phyloP scores from a whole-genome alignment of 2,329 filamentous ascomycete species.

The Apiospora marii region DNA sequence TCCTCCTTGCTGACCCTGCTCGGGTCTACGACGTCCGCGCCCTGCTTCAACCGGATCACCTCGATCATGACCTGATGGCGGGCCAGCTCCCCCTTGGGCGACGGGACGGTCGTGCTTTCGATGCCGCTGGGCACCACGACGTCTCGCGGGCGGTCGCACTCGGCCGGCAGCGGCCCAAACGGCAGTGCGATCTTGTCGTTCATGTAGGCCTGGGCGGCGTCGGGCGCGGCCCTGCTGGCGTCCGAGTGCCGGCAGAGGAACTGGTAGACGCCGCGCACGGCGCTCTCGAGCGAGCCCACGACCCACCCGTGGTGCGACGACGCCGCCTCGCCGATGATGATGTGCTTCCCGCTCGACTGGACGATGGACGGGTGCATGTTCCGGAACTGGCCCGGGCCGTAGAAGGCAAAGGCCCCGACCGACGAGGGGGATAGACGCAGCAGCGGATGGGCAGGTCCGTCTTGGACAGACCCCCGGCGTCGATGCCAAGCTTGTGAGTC shows the following conservation, averaged over 20 bases:
- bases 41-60: constrained; percentile 14
- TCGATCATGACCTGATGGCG: constrained; percentile 1
- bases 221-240: neutral
- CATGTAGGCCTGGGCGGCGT: neutral
- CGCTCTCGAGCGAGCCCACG: constrained; percentile 42
- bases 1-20: neutral
- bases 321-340: constrained; percentile 42
- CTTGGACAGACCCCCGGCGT: constrained; percentile 38
- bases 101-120: neutral
- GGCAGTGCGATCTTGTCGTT: neutral
- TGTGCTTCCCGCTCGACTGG: constrained; percentile 35
- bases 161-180: neutral
- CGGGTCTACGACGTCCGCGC: neutral
- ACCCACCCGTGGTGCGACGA: constrained; percentile 45
- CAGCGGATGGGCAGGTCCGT: constrained; percentile 43
- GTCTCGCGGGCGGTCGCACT: neutral
- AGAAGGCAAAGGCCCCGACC: constrained; percentile 44
- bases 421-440: constrained; percentile 44
- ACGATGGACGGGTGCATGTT: constrained; percentile 38
- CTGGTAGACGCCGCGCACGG: constrained; percentile 27
- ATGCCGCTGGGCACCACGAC: neutral
- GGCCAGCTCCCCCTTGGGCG: neutral
- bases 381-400: constrained; percentile 44
- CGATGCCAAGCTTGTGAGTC: constrained; percentile 37
- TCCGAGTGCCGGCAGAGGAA: neutral